These are phyloP conservation scores for Hyaloperonospora arabidopsidis DNA, from an alignment of 352 stramenopile species.

Conservation along the genomic window DNA sequence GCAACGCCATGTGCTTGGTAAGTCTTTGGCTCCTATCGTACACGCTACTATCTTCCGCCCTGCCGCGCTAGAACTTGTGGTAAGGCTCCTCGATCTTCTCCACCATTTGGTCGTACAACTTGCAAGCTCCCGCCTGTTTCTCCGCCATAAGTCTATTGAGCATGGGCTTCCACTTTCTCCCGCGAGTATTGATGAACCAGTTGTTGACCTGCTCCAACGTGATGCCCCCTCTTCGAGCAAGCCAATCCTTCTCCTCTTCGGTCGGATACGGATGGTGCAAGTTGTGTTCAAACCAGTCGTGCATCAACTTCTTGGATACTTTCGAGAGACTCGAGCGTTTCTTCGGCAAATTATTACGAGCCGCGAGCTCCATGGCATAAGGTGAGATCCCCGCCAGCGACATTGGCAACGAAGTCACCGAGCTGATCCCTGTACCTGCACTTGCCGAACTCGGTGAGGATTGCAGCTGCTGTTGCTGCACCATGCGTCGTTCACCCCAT, in stretches of 20 bases:
- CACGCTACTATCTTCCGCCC: too few species aligned
- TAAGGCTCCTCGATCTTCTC: slow-evolving; percentile 76
- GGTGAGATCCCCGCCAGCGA: slow-evolving; percentile 23
- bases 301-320: slow-evolving; percentile 61
- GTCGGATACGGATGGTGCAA: slow-evolving; percentile 80
- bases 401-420: slow-evolving; percentile 13
- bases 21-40: not conserved
- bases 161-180: slow-evolving; percentile 83
- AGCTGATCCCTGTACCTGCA: not conserved
- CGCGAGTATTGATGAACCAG: slow-evolving; percentile 85
- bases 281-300: slow-evolving; percentile 78
- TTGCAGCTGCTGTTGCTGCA: slow-evolving; percentile 12
- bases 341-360: slow-evolving; percentile 37
- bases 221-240: slow-evolving; percentile 59
- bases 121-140: slow-evolving; percentile 49
- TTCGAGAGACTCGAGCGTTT: slow-evolving; percentile 74
- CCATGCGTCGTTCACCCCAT: slow-evolving; percentile 28
- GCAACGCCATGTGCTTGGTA: not conserved
- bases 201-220: slow-evolving; percentile 85
- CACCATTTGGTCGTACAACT: slow-evolving; percentile 70
- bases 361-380: slow-evolving; percentile 33
- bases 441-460: slow-evolving; percentile 1
- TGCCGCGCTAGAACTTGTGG: slow-evolving; percentile 23
- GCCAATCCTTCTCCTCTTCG: slow-evolving; percentile 74
- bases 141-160: slow-evolving; percentile 60